These are phyloP conservation scores for Fusarium nematophilum DNA, from an alignment of 2,329 filamentous ascomycete genomes.

Conservation along the genomic window DNA sequence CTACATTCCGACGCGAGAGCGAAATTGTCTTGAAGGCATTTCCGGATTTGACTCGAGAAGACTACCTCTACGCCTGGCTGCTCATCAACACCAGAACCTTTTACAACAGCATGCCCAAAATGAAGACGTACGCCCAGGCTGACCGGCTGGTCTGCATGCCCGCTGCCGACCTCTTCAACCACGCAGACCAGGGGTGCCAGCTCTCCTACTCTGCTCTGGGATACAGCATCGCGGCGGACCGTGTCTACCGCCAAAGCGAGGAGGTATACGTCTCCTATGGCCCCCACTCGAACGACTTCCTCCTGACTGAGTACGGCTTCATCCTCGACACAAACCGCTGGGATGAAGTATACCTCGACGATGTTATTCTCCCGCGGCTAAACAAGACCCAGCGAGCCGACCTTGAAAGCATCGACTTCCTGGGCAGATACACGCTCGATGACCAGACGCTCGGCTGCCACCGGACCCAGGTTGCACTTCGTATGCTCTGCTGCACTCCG, in stretches of 20 bases:
- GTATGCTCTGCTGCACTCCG: conserved; percentile 50
- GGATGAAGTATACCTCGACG: conserved; percentile 63
- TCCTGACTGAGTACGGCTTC: conserved; percentile 76
- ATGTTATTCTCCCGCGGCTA: conserved; percentile 56
- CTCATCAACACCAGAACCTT: conserved; percentile 73
- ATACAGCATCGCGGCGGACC: conserved; percentile 65
- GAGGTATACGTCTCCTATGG: conserved; percentile 80
- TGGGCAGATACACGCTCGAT: conserved; percentile 61
- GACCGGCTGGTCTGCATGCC: conserved; percentile 78
- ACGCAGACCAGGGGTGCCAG: conserved; percentile 60
- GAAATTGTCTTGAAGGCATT: conserved; percentile 46
- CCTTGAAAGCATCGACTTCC: conserved; percentile 59
- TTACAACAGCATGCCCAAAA: conserved; percentile 63
- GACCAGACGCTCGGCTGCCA: conserved; percentile 57
- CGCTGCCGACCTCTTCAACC: conserved; percentile 79
- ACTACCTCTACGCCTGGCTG: conserved; percentile 68
- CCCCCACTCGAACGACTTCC: conserved; percentile 76
- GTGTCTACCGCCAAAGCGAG: conserved; percentile 65
- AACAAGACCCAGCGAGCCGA: conserved; percentile 50
- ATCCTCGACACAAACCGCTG: conserved; percentile 59
- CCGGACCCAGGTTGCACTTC: conserved; percentile 64
- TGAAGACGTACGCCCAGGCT: conserved; percentile 56
- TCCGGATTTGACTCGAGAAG: conserved; percentile 48
- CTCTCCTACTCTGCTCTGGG: conserved; percentile 62
- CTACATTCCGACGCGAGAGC: conserved; percentile 57